Base-by-base conservation (phyloP, 2,329 filamentous ascomycete species). In the Calonectria fujianensis region DNA sequence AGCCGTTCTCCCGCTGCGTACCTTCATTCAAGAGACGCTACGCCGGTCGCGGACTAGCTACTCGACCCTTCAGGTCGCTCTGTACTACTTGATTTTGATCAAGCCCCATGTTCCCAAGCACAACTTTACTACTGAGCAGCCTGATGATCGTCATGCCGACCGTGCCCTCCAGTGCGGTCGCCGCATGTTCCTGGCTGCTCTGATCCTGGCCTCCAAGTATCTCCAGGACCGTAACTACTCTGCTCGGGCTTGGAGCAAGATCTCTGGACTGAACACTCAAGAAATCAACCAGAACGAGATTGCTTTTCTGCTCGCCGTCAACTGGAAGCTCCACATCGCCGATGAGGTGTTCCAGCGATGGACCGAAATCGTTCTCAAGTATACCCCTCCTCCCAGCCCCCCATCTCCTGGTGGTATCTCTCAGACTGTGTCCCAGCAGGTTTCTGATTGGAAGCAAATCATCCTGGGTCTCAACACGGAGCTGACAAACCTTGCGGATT, bases 211-310 rank as follows among this genome's bases (percentile, higher is more conserved):
- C 2, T 98, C 97, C 45, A 99, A 99, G 88, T 99, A 98, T 84
- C 89, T 99, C 61, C 97, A 99, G 86, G 97, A 99, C 84, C 94
- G 96, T 80, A 99, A 98, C 87, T 99, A 98, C 86, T 98, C 97
- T 18, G 96, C 97, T 64, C 93, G 96, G 71, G 97, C 97, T 52
- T 99, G 97, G 97, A 98, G 96, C 85, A 98, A 98, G 89, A 99
- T 99, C 80, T 98, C 97, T 24, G 97, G 97, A n/a, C 89, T 99
- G 72, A 95, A 95, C 83, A 96, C 96, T 4, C 89, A 91, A 72
- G 97, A 99, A 86, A 98, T 99, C 85, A 98, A 98, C 86, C 94
- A 96, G 82, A 98, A 98, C 84, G 97, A 99, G 87, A 94, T 97
- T 85, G 93, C 95, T 24, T 99, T 98, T 84, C 90, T 99, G 61